Percentiles rank a stretch among this genome's conserved stretches.
Evolutionary conservation across 1,284 basidiomycete genomes (phyloP).

Genomic region (Sanguinoderma infundibulare): DNA sequence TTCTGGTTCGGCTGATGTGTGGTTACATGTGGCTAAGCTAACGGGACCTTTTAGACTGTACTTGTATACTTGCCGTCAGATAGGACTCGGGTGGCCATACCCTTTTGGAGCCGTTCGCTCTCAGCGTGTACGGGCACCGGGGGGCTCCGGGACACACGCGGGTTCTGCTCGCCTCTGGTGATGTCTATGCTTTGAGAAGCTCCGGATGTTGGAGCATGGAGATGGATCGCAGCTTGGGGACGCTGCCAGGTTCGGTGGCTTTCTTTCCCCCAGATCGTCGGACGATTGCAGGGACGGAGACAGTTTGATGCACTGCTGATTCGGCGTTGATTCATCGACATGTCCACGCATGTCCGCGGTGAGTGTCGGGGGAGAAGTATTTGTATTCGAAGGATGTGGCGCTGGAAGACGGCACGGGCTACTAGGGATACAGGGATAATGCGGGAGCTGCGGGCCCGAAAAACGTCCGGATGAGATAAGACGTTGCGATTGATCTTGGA

Average conservation of each 20-base stretch:
- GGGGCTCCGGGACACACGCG: neutral
- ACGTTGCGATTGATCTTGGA: neutral
- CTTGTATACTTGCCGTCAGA: neutral
- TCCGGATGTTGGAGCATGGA: too few species aligned
- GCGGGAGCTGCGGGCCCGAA: neutral
- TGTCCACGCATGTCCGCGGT: neutral
- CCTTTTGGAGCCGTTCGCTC: neutral
- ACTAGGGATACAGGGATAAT: neutral
- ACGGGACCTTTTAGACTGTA: neutral
- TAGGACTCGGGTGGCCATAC: neutral
- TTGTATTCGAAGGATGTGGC: neutral
- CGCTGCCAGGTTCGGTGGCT: too few species aligned
- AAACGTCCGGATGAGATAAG: neutral
- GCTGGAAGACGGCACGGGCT: neutral
- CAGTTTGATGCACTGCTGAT: neutral
- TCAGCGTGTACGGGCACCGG: neutral
- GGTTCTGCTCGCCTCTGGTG: neutral
- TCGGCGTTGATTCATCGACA: too few species aligned
- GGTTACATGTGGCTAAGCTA: conserved; percentile 3
- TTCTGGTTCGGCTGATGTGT: neutral
- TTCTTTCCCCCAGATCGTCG: too few species aligned
- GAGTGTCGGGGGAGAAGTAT: neutral
- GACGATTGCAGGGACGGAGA: neutral
- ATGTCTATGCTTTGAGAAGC: too few species aligned
- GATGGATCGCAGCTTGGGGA: too few species aligned